Base-by-base conservation (phyloP, 805 yeast species). In the Tetrapisispora fleetii region DNA sequence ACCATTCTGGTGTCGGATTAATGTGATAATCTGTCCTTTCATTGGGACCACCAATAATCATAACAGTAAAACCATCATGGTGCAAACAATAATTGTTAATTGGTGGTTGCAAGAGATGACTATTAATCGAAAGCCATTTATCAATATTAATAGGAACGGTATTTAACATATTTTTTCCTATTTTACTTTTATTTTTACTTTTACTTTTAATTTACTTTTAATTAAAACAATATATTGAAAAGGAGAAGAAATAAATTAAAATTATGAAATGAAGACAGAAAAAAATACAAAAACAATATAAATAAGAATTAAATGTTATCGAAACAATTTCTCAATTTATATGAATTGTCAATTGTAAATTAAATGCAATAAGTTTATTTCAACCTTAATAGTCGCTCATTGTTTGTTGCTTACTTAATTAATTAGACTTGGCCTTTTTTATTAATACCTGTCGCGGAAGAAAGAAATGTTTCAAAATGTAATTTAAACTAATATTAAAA, bases 41-140 rank as follows among this genome's bases (percentile, higher is more conserved):
- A 63, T 90, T 90, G 3, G 97, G 97, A 0, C 97, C 97, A 16
- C 97, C 97, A 1, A 90, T 95, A 46, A 89, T 81, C 96, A 90
- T 90, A 36, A 89, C 88, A 0, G 96, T 89, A 63, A 85, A 85
- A 0, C 96, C 96, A 5, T 95, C 96, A 43, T 89, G 73, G 65
- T 90, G 95, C 28, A 90, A 77, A 60, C 96, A 88, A 68, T 69
- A 90, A 62, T 90, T 90, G 65, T 88, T 88, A 33, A 90, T 96
- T 1, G 97, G 97, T 1, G 97, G 97, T 63, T 85, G 81, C 37
- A 90, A 74, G 14, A 86, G 72, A 54, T 85, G 79, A 21, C 74
- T 71, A 64, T 90, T 86, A 58, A 85, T 95, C 37, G 72, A 71
- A 17, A 90, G 75, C 96, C 97, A 90, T 56, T 79, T 78, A 28